Percentiles rank a stretch among this genome's conserved stretches.
These are phyloP conservation scores for button mushroom (Agaricus bisporus) DNA, from an alignment of 768 basidiomycete species.

Conservation along the genomic window DNA sequence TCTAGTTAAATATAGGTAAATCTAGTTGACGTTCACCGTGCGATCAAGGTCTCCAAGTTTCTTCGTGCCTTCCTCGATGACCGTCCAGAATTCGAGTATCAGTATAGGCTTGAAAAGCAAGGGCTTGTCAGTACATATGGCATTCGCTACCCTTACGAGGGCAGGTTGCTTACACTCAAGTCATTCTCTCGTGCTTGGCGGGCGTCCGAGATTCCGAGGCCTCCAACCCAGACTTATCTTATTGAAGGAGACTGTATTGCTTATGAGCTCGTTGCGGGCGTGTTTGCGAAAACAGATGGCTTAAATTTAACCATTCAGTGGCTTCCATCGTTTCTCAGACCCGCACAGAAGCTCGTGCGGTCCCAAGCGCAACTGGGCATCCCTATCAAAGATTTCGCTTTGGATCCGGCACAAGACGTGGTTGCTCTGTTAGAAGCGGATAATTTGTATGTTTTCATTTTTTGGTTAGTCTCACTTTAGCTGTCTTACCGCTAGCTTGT, in stretches of 20 bases:
- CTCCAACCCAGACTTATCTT: background rate
- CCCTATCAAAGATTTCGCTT: conserved; percentile 47
- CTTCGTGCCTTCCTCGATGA: background rate
- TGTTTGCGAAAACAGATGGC: conserved; percentile 40
- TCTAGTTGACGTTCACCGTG: background rate
- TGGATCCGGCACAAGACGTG: conserved; percentile 63
- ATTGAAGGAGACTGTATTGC: conserved; percentile 25
- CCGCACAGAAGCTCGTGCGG: conserved; percentile 14
- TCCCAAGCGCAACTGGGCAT: conserved; percentile 30
- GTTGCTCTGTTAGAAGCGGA: conserved; percentile 33
- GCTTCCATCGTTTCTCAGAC: conserved; percentile 20
- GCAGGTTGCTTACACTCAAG: background rate
- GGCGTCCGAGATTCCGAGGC: background rate
- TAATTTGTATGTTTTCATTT: conserved; percentile 4
- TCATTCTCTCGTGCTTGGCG: background rate
- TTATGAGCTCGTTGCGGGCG: conserved; percentile 57
- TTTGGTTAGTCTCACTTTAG: too few species aligned
- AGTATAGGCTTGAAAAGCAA: conserved; percentile 5
- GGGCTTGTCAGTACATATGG: background rate
- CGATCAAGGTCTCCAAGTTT: background rate
- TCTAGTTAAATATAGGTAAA: background rate
- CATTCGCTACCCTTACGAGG: background rate
- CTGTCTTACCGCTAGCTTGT: background rate
- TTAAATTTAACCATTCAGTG: conserved; percentile 16
- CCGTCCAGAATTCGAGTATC: conserved; percentile 4